Percentiles rank a stretch among this genome's conserved stretches.
Evolutionary conservation across 2,329 filamentous ascomycete genomes (phyloP).

Genomic region (Grosmannia clavigera): DNA sequence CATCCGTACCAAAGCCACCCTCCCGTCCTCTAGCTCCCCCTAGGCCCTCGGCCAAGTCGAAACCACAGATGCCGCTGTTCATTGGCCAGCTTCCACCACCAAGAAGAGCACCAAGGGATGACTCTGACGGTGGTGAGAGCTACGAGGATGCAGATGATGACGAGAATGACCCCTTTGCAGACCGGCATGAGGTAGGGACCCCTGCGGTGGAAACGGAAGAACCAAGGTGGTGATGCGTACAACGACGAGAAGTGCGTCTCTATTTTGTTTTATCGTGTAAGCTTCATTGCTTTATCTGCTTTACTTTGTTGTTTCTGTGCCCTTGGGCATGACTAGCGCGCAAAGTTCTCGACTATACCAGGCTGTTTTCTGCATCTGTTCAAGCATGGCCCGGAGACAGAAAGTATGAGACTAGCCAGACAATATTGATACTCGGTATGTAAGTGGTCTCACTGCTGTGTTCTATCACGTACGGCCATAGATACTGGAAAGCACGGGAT

Average conservation of each 20-base stretch:
- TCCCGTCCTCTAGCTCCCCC: constrained; percentile 33
- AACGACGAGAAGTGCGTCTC: neutral
- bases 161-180: constrained; percentile 79
- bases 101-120: constrained; percentile 17
- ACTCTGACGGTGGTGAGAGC: constrained; percentile 42
- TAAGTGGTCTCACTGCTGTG: too few relatives aligned
- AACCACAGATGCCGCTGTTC: constrained; percentile 35
- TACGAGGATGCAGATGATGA: constrained; percentile 58
- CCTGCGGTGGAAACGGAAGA: constrained; percentile 26
- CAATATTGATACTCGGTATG: too few relatives aligned
- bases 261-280: too few relatives aligned
- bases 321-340: too few relatives aligned
- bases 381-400: too few relatives aligned
- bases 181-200: constrained; percentile 55
- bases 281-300: too few relatives aligned
- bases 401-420: too few relatives aligned
- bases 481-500: constrained; percentile 5
- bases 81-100: constrained; percentile 26
- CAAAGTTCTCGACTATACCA: too few relatives aligned
- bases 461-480: constrained; percentile 3
- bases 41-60: constrained; percentile 30
- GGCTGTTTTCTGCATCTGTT: too few relatives aligned
- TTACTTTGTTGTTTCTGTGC: too few relatives aligned
- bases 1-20: constrained; percentile 20
- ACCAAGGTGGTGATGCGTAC: constrained; percentile 18